Conservation (phyloP, 805 yeast species). For the Priceomyces fermenticarens region DNA sequence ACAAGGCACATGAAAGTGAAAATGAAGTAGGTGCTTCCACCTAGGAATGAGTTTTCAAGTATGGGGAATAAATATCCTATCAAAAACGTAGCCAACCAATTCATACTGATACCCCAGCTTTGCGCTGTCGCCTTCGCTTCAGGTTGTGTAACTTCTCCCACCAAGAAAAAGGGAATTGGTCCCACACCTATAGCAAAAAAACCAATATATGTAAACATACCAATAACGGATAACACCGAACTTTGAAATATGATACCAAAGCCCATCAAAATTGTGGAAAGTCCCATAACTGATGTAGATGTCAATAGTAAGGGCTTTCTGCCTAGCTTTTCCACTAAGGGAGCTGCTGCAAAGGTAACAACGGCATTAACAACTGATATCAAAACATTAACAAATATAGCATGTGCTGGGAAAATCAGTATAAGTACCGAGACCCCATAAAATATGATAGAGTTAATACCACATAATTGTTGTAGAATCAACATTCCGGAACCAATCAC, state of each 20-base stretch:
- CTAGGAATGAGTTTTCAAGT: conserved; percentile 53
- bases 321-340: conserved; percentile 71
- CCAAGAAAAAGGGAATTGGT: conserved; percentile 88
- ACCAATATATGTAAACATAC: conserved; percentile 72
- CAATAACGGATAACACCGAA: conserved; percentile 52
- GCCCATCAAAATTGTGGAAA: conserved; percentile 61
- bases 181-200: conserved; percentile 92
- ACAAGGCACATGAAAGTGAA: conserved; percentile 59
- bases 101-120: conserved; percentile 85
- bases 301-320: conserved; percentile 65
- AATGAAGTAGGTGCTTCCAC: conserved; percentile 74
- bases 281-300: conserved; percentile 68
- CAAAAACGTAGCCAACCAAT: conserved; percentile 86
- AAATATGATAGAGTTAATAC: conserved; percentile 88
- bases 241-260: conserved; percentile 54
- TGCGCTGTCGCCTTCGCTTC: conserved; percentile 85
- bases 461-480: conserved; percentile 86
- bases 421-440: conserved; percentile 86
- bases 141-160: conserved; percentile 83
- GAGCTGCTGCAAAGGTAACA: conserved; percentile 72
- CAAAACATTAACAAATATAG: conserved; percentile 69
- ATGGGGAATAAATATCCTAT: conserved; percentile 82
- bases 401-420: conserved; percentile 65
- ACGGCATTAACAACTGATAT: conserved; percentile 74
- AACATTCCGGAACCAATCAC: conserved; percentile 68